Base-by-base conservation (phyloP, 257 asterid genomes). In the Paulownia fortunei region DNA sequence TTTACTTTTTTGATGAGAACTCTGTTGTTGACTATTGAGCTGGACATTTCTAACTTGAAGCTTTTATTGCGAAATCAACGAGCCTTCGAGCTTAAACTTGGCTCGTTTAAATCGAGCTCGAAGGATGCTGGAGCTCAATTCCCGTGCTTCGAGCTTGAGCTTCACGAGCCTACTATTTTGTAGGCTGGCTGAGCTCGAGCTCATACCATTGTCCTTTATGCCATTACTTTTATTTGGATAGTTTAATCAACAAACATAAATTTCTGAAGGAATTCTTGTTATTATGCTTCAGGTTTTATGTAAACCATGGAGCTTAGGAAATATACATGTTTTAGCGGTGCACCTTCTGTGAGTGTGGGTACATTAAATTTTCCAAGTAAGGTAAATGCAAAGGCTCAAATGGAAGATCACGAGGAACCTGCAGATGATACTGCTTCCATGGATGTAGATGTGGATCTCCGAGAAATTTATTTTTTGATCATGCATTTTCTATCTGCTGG, bases 401-500 rank as follows among this genome's bases (percentile, higher is more conserved):
- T 83, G 67, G 89, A 82, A 83, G 94, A 87, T 77, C 86, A 76
- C 10, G 92, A 79, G 83, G 88, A 77, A 85, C 84, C 80, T 65
- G 83, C 82, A 62, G 91, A 86, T 61, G 78, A 27, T 75, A 85
- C 82, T 70, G 76, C 84, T 76, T 77, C 83, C 70, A 76, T 79
- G 86, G 90, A 93, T 76, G 82, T 87, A 41, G 92, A 92, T 84
- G 82, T 92, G 79, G 97, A 95, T 80, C 84, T 88, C 51, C 89
- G 91, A 67, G 99, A 95, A 85, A 87, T 95, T 68, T 93, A 95
- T 85, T 95, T 91, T 80, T 76, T 95, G 86, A 89, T 95, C 77
- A 81, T 91, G 97, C 99, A 93, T 89, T 92, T 95, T 84, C 92
- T 95, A 70, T 91, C 99, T 62, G 81, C 94, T 80, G 97, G 99